phyloP scores from a whole-genome alignment of 306 rosid genomes.

The Boehmeria nivea region DNA sequence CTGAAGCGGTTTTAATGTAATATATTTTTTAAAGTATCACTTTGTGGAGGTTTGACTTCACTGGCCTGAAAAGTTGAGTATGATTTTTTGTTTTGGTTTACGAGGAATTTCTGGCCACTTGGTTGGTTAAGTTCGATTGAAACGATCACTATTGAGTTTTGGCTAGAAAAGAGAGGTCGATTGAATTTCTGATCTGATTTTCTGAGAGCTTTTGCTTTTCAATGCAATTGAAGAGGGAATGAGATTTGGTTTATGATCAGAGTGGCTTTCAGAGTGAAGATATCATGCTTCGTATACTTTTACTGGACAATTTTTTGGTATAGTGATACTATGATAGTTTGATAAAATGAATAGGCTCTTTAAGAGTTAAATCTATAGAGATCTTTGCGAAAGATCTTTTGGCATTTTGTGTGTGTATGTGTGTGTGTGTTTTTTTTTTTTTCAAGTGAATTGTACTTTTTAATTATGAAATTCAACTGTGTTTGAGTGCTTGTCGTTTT shows the following conservation, averaged over 20 bases:
- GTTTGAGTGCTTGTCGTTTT: constrained; percentile 14
- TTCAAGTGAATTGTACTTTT: neutral
- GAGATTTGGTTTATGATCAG: neutral
- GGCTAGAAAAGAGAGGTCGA: neutral
- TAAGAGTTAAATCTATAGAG: too few relatives aligned
- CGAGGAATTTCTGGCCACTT: too few relatives aligned
- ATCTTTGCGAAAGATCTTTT: too few relatives aligned
- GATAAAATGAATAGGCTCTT: too few relatives aligned
- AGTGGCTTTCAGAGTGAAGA: neutral
- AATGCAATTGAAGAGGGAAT: neutral
- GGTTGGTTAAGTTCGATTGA: too few relatives aligned
- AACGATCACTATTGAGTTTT: neutral
- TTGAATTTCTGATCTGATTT: constrained; percentile 2
- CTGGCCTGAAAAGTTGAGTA: neutral
- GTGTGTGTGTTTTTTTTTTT: neutral
- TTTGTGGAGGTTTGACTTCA: neutral
- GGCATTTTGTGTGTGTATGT: too few relatives aligned
- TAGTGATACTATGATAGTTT: too few relatives aligned
- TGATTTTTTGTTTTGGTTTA: neutral
- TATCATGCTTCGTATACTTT: too few relatives aligned
- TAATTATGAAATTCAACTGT: neutral
- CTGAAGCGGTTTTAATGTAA: too few relatives aligned
- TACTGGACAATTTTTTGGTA: too few relatives aligned
- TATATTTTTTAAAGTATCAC: too few relatives aligned
- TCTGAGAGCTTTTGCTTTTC: neutral